Percentiles rank a stretch among this genome's conserved stretches.
Evolutionary conservation across 208 protist genomes (phyloP).

Genomic region (Lotmaria passim): DNA sequence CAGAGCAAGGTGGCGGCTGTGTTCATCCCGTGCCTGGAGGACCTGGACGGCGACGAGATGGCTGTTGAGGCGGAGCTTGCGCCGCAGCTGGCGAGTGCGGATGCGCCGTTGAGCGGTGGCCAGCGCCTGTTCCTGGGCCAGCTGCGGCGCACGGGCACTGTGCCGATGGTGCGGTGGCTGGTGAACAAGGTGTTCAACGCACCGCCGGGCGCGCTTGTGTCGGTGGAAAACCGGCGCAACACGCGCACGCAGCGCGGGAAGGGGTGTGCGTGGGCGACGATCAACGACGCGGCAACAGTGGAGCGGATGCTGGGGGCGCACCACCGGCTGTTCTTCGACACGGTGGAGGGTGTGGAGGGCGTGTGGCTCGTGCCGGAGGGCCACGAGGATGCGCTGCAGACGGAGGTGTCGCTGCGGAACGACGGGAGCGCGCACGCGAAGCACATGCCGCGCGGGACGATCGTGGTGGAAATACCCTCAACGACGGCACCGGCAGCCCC

Average conservation of each 20-base stretch:
- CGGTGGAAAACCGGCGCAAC: conserved; percentile 79
- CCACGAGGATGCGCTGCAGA: conserved; percentile 30
- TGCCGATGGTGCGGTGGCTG: conserved; percentile 76
- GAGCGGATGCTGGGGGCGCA: conserved; percentile 48
- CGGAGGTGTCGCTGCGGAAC: conserved; percentile 34
- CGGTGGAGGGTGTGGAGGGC: conserved; percentile 57
- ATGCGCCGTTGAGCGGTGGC: background rate
- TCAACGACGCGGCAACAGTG: conserved; percentile 39
- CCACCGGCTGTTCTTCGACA: conserved; percentile 78
- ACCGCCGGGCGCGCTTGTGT: conserved; percentile 37
- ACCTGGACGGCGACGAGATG: conserved; percentile 58
- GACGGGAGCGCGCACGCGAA: conserved; percentile 35
- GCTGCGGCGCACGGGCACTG: conserved; percentile 71
- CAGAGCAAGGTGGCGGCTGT: conserved; percentile 40
- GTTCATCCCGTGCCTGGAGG: conserved; percentile 73
- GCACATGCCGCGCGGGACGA: conserved; percentile 67
- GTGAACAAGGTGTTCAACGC: conserved; percentile 60
- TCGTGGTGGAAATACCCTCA: conserved; percentile 61
- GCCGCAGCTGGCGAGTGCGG: background rate
- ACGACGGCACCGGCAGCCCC: background rate
- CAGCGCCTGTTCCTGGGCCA: conserved; percentile 76
- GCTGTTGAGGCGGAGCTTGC: conserved; percentile 43
- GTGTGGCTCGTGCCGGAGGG: conserved; percentile 52
- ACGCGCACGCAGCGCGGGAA: conserved; percentile 56
- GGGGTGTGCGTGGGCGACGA: conserved; percentile 72